Percentiles rank a stretch among this genome's conserved stretches.
phyloP scores from a whole-genome alignment of 495 filamentous ascomycete species.

The Daldinia childiae region DNA sequence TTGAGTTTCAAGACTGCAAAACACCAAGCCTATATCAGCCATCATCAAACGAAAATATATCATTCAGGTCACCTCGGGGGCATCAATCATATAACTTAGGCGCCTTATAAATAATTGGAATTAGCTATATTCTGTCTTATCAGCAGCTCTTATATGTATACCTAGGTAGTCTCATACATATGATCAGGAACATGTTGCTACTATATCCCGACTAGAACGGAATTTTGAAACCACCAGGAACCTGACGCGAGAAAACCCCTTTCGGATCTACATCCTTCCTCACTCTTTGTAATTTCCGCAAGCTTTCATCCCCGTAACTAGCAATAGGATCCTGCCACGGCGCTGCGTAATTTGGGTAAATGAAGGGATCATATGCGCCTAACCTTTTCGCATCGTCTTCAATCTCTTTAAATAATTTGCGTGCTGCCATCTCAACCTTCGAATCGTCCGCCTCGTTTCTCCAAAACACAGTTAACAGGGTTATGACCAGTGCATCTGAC shows the following conservation, averaged over 20 bases:
- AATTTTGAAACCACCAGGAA: slow-evolving; percentile 47
- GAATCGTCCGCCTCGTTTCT: slow-evolving; percentile 6
- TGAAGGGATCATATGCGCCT: slow-evolving; percentile 38
- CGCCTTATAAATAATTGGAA: no score
- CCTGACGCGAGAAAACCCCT: slow-evolving; percentile 54
- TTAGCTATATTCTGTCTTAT: background rate
- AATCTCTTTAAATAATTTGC: slow-evolving; percentile 11
- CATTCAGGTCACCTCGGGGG: no score
- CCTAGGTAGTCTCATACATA: background rate
- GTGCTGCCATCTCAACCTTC: slow-evolving; percentile 7
- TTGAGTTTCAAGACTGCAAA: no score
- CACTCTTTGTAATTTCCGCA: slow-evolving; percentile 47
- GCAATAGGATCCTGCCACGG: slow-evolving; percentile 51
- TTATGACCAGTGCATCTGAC: slow-evolving; percentile 33
- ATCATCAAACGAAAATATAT: no score
- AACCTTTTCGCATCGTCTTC: slow-evolving; percentile 1
- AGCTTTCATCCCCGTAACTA: slow-evolving; percentile 57
- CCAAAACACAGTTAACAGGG: slow-evolving; percentile 7
- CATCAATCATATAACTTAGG: no score
- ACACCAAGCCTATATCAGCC: no score
- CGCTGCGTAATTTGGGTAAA: slow-evolving; percentile 52
- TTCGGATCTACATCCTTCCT: slow-evolving; percentile 56
- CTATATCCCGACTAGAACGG: background rate
- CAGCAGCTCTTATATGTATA: background rate
- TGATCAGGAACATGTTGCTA: background rate